phyloP scores from a whole-genome alignment of 164 flowering plant species.

The Litsea cubeba region DNA sequence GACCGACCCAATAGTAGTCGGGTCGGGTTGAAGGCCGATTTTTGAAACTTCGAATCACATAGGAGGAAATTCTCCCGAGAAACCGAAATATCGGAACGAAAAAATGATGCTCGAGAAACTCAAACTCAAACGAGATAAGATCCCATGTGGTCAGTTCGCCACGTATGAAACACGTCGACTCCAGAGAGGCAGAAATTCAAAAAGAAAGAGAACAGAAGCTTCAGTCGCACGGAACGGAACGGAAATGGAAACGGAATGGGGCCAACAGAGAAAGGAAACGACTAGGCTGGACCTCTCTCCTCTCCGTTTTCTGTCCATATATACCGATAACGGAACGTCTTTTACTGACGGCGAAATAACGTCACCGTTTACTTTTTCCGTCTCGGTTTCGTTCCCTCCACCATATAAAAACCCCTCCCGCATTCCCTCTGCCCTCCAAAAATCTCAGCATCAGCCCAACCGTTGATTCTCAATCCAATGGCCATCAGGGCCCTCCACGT shows the following conservation, averaged over 20 bases:
- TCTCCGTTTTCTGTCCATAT: neutral
- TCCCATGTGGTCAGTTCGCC: neutral
- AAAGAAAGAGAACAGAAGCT: too few species aligned
- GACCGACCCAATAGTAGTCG: too few species aligned
- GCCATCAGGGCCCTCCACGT: constrained; percentile 72
- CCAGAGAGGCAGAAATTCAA: neutral
- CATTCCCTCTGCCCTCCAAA: neutral
- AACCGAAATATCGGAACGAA: too few species aligned
- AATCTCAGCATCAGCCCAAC: constrained; percentile 1
- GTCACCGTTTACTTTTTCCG: neutral
- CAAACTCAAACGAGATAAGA: too few species aligned
- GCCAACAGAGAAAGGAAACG: neutral
- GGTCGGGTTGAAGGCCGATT: too few species aligned
- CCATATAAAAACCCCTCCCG: constrained; percentile 1
- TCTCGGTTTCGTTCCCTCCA: neutral
- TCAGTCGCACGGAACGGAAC: neutral
- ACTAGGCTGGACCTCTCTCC: neutral
- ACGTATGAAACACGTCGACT: neutral
- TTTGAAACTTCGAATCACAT: too few species aligned
- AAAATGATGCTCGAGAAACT: too few species aligned
- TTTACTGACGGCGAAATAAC: neutral
- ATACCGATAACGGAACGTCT: neutral
- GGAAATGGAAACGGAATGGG: neutral
- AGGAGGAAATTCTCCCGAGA: too few species aligned
- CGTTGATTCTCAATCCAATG: constrained; percentile 21